Base-by-base conservation (phyloP, 2,329 filamentous ascomycete species). In the Diplodia mutila region DNA sequence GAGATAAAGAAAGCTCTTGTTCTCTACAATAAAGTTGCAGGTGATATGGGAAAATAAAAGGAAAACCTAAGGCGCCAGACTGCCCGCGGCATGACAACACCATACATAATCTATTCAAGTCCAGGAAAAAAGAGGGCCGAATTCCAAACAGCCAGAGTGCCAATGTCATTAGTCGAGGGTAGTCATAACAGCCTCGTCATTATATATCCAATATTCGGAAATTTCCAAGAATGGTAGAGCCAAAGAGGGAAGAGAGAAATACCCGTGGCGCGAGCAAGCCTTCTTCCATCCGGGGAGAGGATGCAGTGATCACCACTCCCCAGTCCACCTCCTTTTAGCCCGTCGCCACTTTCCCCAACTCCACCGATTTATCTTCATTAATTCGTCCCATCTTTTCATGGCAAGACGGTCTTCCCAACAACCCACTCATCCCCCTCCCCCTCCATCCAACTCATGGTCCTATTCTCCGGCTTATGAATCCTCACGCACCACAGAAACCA, bases 401-500 rank as follows among this genome's bases (percentile, higher is more conserved):
- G 16, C 48, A 65, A 14, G 5, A 65, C 63, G 34, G 34, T 51
- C 63, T 65, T 65, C 7, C 63, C 63, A 16, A 64, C 61, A 18
- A 57, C 39, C 64, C 64, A 66, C 23, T 55, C 64, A 0, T 66
- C 64, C 0, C 9, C 64, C 11, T 66, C 57, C 51, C 57, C 57
- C 57, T 67, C 66, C 23, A 49, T 21, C 66, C 55, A 63, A 2
- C 48, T 37, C 11, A 48, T 23, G 1, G 39, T 51, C 5, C 48
- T 12, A 3, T 29, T 39, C 49, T 63, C 63, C 1, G 89, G 89
- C 80, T 91, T 91, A 74, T 91, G 87, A 37, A 91, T 87, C 65
- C 88, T 82, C 49, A 91, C 74, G 16, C 83, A 72, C 81, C 84
- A 87, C 42, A 91, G 78, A 74, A 91, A 90, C 74, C 88, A 90